A percentile compares a stretch with the other conserved stretches of the same genome.
phyloP scores from a whole-genome alignment of 2,329 filamentous ascomycete species.

The Pseudonectria foliicola region DNA sequence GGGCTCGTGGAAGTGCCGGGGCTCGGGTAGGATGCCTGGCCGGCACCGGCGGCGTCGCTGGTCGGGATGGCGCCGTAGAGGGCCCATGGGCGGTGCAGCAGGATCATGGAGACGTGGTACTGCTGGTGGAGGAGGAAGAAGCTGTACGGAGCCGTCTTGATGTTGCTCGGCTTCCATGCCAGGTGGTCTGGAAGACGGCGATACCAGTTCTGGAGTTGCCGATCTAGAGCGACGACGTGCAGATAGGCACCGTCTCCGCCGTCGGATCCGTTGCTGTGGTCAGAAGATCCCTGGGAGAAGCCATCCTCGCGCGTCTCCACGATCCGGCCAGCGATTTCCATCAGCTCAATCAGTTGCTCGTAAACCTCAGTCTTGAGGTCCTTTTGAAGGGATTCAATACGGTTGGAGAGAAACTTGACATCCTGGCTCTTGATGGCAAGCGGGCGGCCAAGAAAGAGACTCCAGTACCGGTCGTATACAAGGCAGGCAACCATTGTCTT shows the following conservation, averaged over 20 bases:
- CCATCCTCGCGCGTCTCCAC: constrained; percentile 36
- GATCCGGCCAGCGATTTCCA: constrained; percentile 47
- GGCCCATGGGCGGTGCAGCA: constrained; percentile 47
- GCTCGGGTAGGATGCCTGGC: constrained; percentile 26
- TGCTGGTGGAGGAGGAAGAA: constrained; percentile 51
- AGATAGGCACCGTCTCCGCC: constrained; percentile 41
- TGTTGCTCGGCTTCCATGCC: constrained; percentile 43
- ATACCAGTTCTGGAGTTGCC: constrained; percentile 49
- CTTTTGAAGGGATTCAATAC: constrained; percentile 23
- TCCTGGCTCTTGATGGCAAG: constrained; percentile 47
- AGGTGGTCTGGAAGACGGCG: constrained; percentile 40
- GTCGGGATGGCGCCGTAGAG: constrained; percentile 36
- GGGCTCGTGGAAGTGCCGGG: constrained; percentile 7
- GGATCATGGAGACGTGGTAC: constrained; percentile 45
- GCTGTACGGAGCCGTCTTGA: constrained; percentile 40
- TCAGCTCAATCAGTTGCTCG: constrained; percentile 46
- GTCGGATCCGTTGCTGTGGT: constrained; percentile 25
- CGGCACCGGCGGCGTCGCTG: constrained; percentile 18
- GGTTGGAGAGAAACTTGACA: constrained; percentile 39
- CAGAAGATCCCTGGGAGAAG: constrained; percentile 25
- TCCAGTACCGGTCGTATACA: constrained; percentile 49
- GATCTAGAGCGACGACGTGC: constrained; percentile 43
- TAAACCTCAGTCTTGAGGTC: constrained; percentile 33
- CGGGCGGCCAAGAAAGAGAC: constrained; percentile 46
- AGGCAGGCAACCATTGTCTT: constrained; percentile 46